Percentiles rank a stretch among this genome's conserved stretches.
phyloP scores from a whole-genome alignment of 495 filamentous ascomycete genomes.

The Neurospora intermedia region DNA sequence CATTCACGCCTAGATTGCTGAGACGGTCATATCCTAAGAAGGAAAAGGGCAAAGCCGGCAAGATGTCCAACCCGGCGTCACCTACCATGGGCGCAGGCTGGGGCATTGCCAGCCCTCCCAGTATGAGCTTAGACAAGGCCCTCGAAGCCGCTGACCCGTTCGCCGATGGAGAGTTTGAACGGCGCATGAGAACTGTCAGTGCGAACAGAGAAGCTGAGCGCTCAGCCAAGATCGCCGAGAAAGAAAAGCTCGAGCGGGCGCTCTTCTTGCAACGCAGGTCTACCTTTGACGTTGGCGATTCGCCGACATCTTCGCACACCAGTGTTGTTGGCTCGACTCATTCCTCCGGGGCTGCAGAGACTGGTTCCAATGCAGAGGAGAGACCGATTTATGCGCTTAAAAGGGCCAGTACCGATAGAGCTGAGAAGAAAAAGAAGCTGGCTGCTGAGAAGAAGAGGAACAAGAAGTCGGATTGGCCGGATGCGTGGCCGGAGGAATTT shows the following conservation, averaged over 20 bases:
- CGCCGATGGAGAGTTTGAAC: background rate
- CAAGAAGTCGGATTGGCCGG: background rate
- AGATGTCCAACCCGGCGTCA: slow-evolving; percentile 9
- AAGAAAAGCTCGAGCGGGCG: background rate
- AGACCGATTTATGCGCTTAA: background rate
- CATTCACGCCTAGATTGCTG: background rate
- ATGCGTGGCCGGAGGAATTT: background rate
- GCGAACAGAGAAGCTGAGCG: background rate
- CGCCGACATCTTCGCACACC: background rate
- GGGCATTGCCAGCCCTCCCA: slow-evolving; percentile 6
- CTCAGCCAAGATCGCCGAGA: background rate
- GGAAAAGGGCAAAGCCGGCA: slow-evolving; percentile 20
- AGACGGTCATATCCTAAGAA: slow-evolving; percentile 11
- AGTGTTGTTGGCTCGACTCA: background rate
- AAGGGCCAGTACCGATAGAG: background rate
- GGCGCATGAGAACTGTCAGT: background rate
- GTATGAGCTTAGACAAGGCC: slow-evolving; percentile 3
- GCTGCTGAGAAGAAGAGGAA: background rate
- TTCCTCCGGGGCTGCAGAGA: background rate
- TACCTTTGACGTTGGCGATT: background rate
- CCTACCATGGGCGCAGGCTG: background rate
- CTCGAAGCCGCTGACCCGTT: background rate
- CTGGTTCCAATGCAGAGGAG: background rate
- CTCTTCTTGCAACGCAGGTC: background rate
- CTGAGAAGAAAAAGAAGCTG: background rate